phyloP scores from a whole-genome alignment of 2,329 filamentous ascomycete genomes.

The Graphilbum fragrans region DNA sequence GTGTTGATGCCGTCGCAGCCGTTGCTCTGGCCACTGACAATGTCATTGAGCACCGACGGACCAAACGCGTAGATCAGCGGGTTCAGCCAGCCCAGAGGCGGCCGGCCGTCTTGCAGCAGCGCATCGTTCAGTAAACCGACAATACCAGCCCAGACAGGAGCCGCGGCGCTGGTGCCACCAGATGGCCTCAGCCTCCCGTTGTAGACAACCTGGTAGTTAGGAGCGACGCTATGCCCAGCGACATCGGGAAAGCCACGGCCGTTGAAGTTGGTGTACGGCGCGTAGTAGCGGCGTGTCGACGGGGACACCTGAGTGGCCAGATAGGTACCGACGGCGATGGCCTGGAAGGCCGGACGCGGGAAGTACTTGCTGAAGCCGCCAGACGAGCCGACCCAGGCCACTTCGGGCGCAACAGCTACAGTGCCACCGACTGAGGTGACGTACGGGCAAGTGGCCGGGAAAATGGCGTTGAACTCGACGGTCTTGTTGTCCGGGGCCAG shows the following conservation, averaged over 20 bases:
- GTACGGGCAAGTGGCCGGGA: slow-evolving; percentile 37
- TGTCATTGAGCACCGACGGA: slow-evolving; percentile 21
- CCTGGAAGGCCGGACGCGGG: slow-evolving; percentile 28
- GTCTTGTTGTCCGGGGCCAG: slow-evolving; percentile 14
- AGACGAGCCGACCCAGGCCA: slow-evolving; percentile 39
- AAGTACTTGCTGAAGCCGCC: slow-evolving; percentile 39
- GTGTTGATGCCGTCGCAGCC: slow-evolving; percentile 20
- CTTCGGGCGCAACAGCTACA: slow-evolving; percentile 32
- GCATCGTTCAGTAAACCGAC: slow-evolving; percentile 54
- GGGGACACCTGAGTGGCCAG: slow-evolving; percentile 15
- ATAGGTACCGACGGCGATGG: slow-evolving; percentile 32
- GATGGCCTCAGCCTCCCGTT: slow-evolving; percentile 13
- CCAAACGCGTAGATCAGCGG: slow-evolving; percentile 41
- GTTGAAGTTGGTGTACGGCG: slow-evolving; percentile 25
- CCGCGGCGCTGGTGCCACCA: slow-evolving; percentile 37
- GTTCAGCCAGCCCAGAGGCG: slow-evolving; percentile 46
- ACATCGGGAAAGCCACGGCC: slow-evolving; percentile 19
- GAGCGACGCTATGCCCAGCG: slow-evolving; percentile 12
- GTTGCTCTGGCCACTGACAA: slow-evolving; percentile 18
- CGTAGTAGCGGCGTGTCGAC: slow-evolving; percentile 35
- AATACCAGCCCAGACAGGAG: slow-evolving; percentile 51
- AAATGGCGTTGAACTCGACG: slow-evolving; percentile 29
- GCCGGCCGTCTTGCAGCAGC: slow-evolving; percentile 39
- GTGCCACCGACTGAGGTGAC: slow-evolving; percentile 53
- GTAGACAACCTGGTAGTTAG: slow-evolving; percentile 20